Evolutionary conservation across 352 stramenopile species (phyloP).

Genomic region (Globisporangium heterothallicum): DNA sequence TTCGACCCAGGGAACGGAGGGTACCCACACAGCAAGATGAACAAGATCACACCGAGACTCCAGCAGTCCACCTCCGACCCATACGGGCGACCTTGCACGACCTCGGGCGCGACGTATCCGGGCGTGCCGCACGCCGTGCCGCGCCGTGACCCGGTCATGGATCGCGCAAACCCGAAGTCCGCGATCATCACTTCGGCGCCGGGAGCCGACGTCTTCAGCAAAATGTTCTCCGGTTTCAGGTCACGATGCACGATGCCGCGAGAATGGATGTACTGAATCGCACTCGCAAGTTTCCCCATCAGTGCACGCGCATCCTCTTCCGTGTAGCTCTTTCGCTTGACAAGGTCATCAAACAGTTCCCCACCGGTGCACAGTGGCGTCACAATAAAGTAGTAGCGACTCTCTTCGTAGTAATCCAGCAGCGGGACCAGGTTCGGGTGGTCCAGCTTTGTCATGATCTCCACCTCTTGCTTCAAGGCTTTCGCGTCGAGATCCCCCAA

Average conservation of each 20-base stretch:
- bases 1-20: conserved; percentile 78
- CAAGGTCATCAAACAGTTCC: conserved; percentile 95
- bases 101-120: conserved; percentile 92
- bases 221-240: conserved; percentile 88
- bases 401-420: conserved; percentile 71
- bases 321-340: conserved; percentile 92
- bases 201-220: conserved; percentile 72
- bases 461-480: conserved; percentile 63
- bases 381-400: conserved; percentile 76
- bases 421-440: conserved; percentile 74
- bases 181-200: conserved; percentile 81
- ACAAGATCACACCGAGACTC: conserved; percentile 93
- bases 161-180: conserved; percentile 86
- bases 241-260: conserved; percentile 91
- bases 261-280: conserved; percentile 91
- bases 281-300: conserved; percentile 86
- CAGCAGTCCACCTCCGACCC: conserved; percentile 91
- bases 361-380: conserved; percentile 77
- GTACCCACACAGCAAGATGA: conserved; percentile 92
- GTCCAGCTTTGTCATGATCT: conserved; percentile 63
- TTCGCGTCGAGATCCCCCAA: conserved; percentile 44
- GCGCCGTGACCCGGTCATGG: conserved; percentile 43
- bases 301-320: conserved; percentile 93
- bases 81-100: conserved; percentile 85
- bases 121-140: conserved; percentile 80